Percentiles rank a stretch among this genome's conserved stretches.
These are phyloP conservation scores for Pichia sp. DNA, from an alignment of 1,139 yeast genomes.

Conservation along the genomic window DNA sequence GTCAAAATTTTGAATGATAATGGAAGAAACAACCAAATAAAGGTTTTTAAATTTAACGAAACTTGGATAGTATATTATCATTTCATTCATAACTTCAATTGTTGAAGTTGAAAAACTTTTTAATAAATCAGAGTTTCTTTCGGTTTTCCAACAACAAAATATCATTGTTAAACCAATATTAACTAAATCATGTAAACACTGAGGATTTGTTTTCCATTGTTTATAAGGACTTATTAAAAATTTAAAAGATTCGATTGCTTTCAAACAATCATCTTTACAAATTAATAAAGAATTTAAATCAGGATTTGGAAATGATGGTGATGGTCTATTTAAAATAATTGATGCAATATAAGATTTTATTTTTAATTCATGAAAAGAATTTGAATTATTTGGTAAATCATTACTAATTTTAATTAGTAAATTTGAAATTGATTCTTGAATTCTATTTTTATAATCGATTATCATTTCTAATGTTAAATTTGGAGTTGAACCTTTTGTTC, in stretches of 20 bases:
- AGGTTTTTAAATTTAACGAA: conserved; percentile 18
- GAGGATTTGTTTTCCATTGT: conserved; percentile 19
- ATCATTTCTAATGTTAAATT: conserved; percentile 15
- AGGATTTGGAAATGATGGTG: conserved; percentile 23
- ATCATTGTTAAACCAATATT: conserved; percentile 22
- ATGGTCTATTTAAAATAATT: conserved; percentile 22
- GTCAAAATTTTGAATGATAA: conserved; percentile 16
- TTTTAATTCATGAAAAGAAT: conserved; percentile 18
- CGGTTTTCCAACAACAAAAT: conserved; percentile 22
- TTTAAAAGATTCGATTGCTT: conserved; percentile 14
- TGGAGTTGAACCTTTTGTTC: conserved; percentile 19
- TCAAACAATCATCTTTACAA: conserved; percentile 18
- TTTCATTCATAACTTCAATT: conserved; percentile 17
- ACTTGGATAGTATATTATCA: conserved; percentile 14
- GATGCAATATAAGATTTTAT: conserved; percentile 17
- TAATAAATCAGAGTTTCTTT: conserved; percentile 12
- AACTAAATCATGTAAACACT: conserved; percentile 20
- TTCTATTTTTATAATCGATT: conserved; percentile 7
- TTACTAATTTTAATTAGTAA: conserved; percentile 17
- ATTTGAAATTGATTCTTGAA: conserved; percentile 12
- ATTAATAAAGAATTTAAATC: conserved; percentile 11
- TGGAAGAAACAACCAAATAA: conserved; percentile 17
- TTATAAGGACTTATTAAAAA: conserved; percentile 5
- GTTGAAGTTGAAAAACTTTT: conserved; percentile 14
- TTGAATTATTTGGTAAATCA: conserved; percentile 15